Percentiles rank a stretch among this genome's conserved stretches.
Conservation (phyloP, 139 green algal genomes). For the Pseudopediastrum boryanum region DNA sequence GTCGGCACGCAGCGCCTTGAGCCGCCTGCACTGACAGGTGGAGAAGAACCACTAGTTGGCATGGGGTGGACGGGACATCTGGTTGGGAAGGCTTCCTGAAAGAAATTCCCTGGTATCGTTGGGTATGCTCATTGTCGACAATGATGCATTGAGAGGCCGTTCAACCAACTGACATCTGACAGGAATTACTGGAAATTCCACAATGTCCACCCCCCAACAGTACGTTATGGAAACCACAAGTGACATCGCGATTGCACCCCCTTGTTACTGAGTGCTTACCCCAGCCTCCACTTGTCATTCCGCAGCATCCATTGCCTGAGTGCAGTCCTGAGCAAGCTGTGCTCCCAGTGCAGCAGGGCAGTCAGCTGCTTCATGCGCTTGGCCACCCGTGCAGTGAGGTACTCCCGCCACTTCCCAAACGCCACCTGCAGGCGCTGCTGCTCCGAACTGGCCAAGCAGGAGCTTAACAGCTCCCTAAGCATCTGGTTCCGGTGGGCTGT, state of each 20-base stretch:
- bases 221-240: too few relatives aligned
- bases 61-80: too few relatives aligned
- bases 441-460: not conserved
- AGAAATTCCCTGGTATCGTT: too few relatives aligned
- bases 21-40: slow-evolving; percentile 21
- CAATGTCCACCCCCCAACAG: too few relatives aligned
- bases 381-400: slow-evolving; percentile 6
- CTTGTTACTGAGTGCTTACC: too few relatives aligned
- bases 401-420: not conserved
- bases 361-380: slow-evolving; percentile 41
- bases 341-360: slow-evolving; percentile 40
- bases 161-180: too few relatives aligned
- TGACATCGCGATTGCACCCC: too few relatives aligned
- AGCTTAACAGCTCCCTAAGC: not conserved
- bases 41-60: not conserved
- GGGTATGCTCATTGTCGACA: too few relatives aligned
- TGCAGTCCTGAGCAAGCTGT: not conserved
- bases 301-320: slow-evolving; percentile 3
- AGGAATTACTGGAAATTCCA: too few relatives aligned
- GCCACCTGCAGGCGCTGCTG: not conserved
- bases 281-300: not conserved
- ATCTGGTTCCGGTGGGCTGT: not conserved
- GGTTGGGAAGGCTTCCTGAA: too few relatives aligned
- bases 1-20: slow-evolving; percentile 18
- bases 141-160: too few relatives aligned